These are phyloP conservation scores for Lathyrus tuberosus DNA, from an alignment of 306 rosid species.

Conservation along the genomic window DNA sequence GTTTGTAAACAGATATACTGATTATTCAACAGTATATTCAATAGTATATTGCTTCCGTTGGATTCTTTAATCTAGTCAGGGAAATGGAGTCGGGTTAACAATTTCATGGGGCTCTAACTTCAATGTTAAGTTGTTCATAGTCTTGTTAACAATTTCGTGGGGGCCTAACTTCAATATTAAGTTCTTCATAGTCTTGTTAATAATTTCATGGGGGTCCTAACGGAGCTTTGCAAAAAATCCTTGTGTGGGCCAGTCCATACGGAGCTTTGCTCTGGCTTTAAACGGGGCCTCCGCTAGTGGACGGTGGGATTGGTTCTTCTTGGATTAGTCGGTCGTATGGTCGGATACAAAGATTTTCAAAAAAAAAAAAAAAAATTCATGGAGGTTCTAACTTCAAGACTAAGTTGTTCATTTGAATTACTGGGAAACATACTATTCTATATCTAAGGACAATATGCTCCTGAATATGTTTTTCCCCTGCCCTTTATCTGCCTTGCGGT, in stretches of 20 bases:
- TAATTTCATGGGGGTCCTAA: background rate
- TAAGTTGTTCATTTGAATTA: conserved; percentile 10
- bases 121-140: conserved; percentile 14
- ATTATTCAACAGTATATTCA: conserved; percentile 1
- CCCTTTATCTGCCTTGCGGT: background rate
- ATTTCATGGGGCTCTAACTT: background rate
- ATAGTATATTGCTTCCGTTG: conserved; percentile 2
- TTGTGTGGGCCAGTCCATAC: too few relatives aligned
- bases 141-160: background rate
- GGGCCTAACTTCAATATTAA: background rate
- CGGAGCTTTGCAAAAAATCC: too few relatives aligned
- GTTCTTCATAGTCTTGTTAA: background rate
- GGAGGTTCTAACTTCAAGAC: background rate
- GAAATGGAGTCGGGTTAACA: conserved; percentile 19
- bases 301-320: too few relatives aligned
- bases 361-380: too few relatives aligned
- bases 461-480: background rate
- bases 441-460: conserved; percentile 3
- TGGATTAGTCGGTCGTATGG: too few relatives aligned
- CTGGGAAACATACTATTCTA: background rate
- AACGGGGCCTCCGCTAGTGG: too few relatives aligned
- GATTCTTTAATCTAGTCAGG: conserved; percentile 13
- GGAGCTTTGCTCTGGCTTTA: too few relatives aligned
- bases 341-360: too few relatives aligned
- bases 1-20: conserved; percentile 21